Base-by-base conservation (phyloP, 306 rosid species). In the Medicago ruthenica region DNA sequence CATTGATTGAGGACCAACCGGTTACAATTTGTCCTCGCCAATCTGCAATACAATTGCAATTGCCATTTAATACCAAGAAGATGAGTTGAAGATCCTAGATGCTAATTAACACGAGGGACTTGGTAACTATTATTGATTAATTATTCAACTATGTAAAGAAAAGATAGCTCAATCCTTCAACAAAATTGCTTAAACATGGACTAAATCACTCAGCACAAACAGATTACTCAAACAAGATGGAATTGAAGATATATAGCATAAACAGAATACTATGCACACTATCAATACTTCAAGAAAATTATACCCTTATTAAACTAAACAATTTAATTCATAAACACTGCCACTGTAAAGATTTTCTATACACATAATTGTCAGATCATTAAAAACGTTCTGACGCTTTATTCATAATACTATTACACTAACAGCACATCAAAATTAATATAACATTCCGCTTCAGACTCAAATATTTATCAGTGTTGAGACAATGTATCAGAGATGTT, bases 171-270 rank as follows among this genome's bases (percentile, higher is more conserved):
- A n/a, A n/a, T 17, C 15, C 45, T 55, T 70, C 42, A 41, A 42
- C 21, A 75, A 37, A 48, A 18, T 48, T 16, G 16, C 39, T 8
- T 13, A 37, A 65, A 40, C 14, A 55, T 6, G 11, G 12, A 7
- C 21, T 40, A 54, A 41, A 75, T 20, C 77, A 69, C 14, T 59
- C 70, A 20, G 58, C 59, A 60, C n/a, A 47, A 4, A 5, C 8
- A 16, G 37, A 13, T 34, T 40, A 17, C 61, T 65, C 51, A 40
- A 67, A 47, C 63, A 58, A 67, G 57, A 73, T 65, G 27, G 48
- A 50, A 50, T 11, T 34, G 10, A 67, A 34, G 37, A 34, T 5
- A 34, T 34, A 34, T 5, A 5, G 37, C 37, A 34, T 34, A 34
- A 34, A 34, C 37, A 34, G 7, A 34, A 34, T 34, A 5, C 59